Percentiles rank a stretch among this genome's conserved stretches.
phyloP scores from a whole-genome alignment of 2,329 filamentous ascomycete species.

The Pseudocercospora cruenta region DNA sequence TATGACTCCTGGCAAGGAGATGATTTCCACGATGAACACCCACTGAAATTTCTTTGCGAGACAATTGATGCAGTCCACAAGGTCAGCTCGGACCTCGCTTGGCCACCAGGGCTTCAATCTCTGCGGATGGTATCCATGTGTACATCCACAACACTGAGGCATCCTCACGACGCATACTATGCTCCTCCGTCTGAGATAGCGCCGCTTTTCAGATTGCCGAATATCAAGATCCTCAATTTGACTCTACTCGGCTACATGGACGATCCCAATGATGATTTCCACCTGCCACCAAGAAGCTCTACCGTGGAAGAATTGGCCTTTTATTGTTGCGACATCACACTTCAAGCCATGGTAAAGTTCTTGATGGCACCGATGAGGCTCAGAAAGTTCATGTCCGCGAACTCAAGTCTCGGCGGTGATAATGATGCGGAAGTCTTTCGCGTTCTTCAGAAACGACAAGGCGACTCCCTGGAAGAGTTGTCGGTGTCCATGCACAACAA shows the following conservation, averaged over 20 bases:
- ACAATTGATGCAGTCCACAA: conserved; percentile 2
- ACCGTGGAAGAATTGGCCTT: conserved; percentile 18
- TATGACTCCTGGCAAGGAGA: conserved; percentile 5
- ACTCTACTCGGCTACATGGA: conserved; percentile 17
- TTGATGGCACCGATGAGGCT: conserved; percentile 12
- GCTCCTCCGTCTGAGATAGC: conserved; percentile 15
- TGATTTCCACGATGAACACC: conserved; percentile 2
- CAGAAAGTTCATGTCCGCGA: neutral
- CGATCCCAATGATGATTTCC: conserved; percentile 8
- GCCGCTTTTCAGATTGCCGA: conserved; percentile 22
- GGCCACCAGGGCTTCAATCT: conserved; percentile 22
- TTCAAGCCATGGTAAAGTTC: conserved; percentile 13
- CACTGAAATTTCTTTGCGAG: conserved; percentile 3
- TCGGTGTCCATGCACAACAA: neutral
- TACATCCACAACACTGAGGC: conserved; percentile 14
- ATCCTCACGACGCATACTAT: conserved; percentile 24
- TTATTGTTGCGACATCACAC: conserved; percentile 8
- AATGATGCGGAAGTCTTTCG: conserved; percentile 5
- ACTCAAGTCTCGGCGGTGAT: neutral
- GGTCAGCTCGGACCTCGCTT: neutral
- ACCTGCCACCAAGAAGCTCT: conserved; percentile 13
- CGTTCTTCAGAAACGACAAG: neutral
- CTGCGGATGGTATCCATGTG: conserved; percentile 24
- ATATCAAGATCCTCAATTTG: conserved; percentile 23
- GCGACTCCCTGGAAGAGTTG: conserved; percentile 4